phyloP scores from a whole-genome alignment of 2,329 filamentous ascomycete genomes.

The Cladosporium phlei region DNA sequence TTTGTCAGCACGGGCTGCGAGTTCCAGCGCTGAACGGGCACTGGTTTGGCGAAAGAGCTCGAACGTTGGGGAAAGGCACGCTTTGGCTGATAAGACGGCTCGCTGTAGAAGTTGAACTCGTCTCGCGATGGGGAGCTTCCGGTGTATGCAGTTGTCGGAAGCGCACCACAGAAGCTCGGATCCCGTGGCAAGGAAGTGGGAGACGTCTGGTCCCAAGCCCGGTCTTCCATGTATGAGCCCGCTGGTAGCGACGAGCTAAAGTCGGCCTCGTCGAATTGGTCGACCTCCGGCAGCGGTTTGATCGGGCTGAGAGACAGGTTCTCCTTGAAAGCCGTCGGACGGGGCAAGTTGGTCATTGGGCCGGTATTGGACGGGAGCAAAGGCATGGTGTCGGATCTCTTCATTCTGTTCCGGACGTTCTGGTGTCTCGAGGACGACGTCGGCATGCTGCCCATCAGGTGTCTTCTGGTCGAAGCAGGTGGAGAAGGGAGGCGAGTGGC shows the following conservation, averaged over 20 bases:
- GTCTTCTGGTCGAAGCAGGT: constrained; percentile 21
- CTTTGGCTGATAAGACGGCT: constrained; percentile 21
- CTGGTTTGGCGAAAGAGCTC: constrained; percentile 4
- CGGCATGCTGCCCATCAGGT: constrained; percentile 22
- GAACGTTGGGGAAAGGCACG: constrained; percentile 6
- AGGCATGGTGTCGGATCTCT: constrained; percentile 33
- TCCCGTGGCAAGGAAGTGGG: constrained; percentile 1
- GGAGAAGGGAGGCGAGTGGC: constrained; percentile 24
- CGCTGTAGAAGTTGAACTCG: constrained; percentile 20
- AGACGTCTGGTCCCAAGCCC: constrained; percentile 8
- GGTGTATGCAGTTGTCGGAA: background rate
- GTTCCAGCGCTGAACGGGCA: constrained; percentile 27
- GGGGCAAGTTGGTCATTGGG: constrained; percentile 16
- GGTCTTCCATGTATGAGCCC: constrained; percentile 17
- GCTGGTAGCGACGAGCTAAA: constrained; percentile 15
- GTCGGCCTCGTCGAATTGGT: constrained; percentile 16
- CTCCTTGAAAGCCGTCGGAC: constrained; percentile 31
- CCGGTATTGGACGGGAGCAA: constrained; percentile 22
- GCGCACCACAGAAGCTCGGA: constrained; percentile 2
- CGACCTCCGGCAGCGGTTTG: constrained; percentile 22
- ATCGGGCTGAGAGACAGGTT: constrained; percentile 28
- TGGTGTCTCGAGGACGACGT: constrained; percentile 14
- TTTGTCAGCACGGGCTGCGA: constrained; percentile 29
- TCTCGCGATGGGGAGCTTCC: background rate
- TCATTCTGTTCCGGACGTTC: constrained; percentile 19